Evolutionary conservation across 108 stramenopile species (phyloP), one percentile per base, ranked within the genome.

Genomic region (Cyclotella distinguenda): DNA sequence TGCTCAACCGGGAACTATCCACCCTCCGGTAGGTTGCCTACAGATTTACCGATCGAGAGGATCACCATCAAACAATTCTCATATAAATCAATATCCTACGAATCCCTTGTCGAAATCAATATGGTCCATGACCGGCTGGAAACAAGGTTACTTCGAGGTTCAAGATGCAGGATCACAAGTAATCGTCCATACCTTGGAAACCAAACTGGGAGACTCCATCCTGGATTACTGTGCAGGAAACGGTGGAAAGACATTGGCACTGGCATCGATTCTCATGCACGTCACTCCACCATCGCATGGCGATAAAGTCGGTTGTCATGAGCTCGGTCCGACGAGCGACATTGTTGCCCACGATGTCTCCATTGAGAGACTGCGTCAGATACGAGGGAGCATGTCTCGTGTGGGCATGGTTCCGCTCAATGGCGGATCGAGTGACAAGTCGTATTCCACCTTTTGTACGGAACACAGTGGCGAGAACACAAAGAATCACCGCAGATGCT

Each of bases 151-250:
- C 36, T 82, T 82, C 57, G 82, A 82, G 55, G 82, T 82, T 0
- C 82, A 82, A 52, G 82, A 82, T 72, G 74, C 65, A 22, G 78
- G 82, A 31, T 82, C 82, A 25, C 82, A 82, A 63, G 13, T 76
- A 28, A 80, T 82, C 34, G 75, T 71, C n/a, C 49, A 53, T 28
- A 68, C 81, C 0, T 54, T 72, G 10, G 78, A 67, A 35, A 74
- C 60, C 10, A 38, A 31, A 13, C 57, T 36, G 21, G 68, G 78
- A 21, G 73, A 66, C 9, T 36, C 55, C 0, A 36, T 79, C 27
- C 51, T 82, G 21, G 82, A 82, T 60, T 82, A 74, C 42, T 82
- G 82, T 62, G 78, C 78, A 27, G 82, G 82, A 10, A 82, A 82
- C 63, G 82, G 82, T 1, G 82, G 82, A 6, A 82, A 82, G 64